Evolutionary conservation across 805 yeast species (phyloP).

Genomic region (Saccharomycopsis fermentans): DNA sequence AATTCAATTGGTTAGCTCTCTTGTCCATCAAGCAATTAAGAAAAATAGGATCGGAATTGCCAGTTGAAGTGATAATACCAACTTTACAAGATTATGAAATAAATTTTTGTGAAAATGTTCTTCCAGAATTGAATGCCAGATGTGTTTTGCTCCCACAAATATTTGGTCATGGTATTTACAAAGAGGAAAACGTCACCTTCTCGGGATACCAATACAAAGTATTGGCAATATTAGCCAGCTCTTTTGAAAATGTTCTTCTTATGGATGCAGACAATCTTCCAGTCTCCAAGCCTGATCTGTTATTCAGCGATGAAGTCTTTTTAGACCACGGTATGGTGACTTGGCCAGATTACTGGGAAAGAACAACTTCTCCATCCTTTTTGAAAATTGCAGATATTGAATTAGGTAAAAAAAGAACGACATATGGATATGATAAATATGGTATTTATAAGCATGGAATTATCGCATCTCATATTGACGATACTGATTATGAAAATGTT

Average conservation of each 20-base stretch:
- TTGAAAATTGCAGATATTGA: slow-evolving; percentile 41
- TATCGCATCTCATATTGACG: slow-evolving; percentile 21
- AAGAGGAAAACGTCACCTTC: slow-evolving; percentile 38
- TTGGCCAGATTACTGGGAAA: slow-evolving; percentile 68
- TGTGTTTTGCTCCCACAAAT: slow-evolving; percentile 50
- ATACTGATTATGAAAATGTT: slow-evolving; percentile 22
- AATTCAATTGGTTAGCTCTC: slow-evolving; percentile 60
- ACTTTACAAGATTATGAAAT: slow-evolving; percentile 58
- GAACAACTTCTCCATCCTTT: slow-evolving; percentile 53
- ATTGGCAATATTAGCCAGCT: slow-evolving; percentile 59
- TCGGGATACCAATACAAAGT: slow-evolving; percentile 62
- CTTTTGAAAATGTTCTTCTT: slow-evolving; percentile 60
- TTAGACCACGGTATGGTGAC: slow-evolving; percentile 35
- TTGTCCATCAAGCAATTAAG: slow-evolving; percentile 57
- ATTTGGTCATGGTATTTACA: slow-evolving; percentile 44
- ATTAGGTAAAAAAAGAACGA: slow-evolving; percentile 30
- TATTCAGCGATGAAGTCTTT: slow-evolving; percentile 37
- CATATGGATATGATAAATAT: slow-evolving; percentile 31
- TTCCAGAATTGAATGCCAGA: slow-evolving; percentile 52
- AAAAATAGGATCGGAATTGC: slow-evolving; percentile 55
- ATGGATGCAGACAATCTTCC: slow-evolving; percentile 75
- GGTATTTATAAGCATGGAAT: slow-evolving; percentile 28
- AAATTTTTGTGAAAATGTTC: slow-evolving; percentile 52
- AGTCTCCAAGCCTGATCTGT: slow-evolving; percentile 45
- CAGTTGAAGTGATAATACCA: slow-evolving; percentile 79